Percentiles rank a stretch among this genome's conserved stretches.
Conservation (phyloP, 83 land plant genomes). For the Diphasiastrum complanatum region DNA sequence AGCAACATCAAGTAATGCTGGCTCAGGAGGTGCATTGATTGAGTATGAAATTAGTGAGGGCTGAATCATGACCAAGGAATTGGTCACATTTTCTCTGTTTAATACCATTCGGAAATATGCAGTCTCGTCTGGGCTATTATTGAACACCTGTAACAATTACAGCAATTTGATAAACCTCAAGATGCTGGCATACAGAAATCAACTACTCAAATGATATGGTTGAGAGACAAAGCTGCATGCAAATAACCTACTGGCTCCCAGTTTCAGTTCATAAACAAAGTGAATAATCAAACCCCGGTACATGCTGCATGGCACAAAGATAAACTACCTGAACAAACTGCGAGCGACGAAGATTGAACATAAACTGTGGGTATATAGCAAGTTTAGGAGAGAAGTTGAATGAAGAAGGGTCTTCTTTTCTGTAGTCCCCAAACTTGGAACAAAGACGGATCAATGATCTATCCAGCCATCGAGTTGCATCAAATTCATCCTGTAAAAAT, state of each 20-base stretch:
- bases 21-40: slow-evolving; percentile 1
- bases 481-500: slow-evolving; percentile 10
- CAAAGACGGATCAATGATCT: slow-evolving; percentile 5
- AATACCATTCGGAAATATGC: slow-evolving; percentile 3
- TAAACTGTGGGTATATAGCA: slow-evolving; percentile 9
- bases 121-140: background rate
- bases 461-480: slow-evolving; percentile 12
- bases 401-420: slow-evolving; percentile 6
- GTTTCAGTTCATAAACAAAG: too few species aligned
- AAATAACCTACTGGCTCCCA: too few species aligned
- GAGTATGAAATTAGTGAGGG: slow-evolving; percentile 12
- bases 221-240: too few species aligned
- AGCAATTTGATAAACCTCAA: too few species aligned
- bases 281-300: too few species aligned
- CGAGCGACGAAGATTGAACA: slow-evolving; percentile 14
- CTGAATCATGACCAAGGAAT: slow-evolving; percentile 8
- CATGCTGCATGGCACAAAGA: too few species aligned
- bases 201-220: background rate
- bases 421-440: slow-evolving; percentile 10
- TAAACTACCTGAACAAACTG: slow-evolving; percentile 17
- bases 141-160: too few species aligned
- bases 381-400: background rate
- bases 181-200: background rate
- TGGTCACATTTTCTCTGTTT: slow-evolving; percentile 10
- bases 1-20: slow-evolving; percentile 9